A percentile compares a stretch with the other conserved stretches of the same genome.
These are phyloP conservation scores for Penicillium manginii DNA, from an alignment of 495 filamentous ascomycete species.

Conservation along the genomic window DNA sequence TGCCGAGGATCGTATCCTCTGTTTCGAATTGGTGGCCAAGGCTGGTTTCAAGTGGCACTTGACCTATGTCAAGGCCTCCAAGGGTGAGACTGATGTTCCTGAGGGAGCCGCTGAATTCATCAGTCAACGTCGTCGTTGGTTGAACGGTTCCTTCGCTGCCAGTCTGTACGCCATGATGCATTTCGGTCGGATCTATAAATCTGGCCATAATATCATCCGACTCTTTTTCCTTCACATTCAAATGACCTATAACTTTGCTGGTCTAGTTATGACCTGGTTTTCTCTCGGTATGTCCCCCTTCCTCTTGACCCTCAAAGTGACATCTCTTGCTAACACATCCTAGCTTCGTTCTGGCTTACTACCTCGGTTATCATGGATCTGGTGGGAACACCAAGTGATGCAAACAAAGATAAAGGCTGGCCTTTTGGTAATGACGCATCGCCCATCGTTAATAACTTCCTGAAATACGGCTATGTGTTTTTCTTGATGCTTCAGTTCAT, in stretches of 20 bases:
- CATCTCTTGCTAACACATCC: neutral
- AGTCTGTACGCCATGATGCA: conserved; percentile 97
- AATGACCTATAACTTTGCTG: conserved; percentile 87
- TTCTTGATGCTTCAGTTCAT: conserved; percentile 94
- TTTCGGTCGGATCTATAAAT: conserved; percentile 96
- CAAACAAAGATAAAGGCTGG: conserved; percentile 51
- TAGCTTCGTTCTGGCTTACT: conserved; percentile 88
- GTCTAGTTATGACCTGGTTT: conserved; percentile 93
- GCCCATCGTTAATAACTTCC: conserved; percentile 85
- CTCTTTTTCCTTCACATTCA: conserved; percentile 98
- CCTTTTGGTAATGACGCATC: conserved; percentile 87
- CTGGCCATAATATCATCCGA: conserved; percentile 90
- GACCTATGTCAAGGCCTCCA: conserved; percentile 96
- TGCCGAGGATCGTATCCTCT: conserved; percentile 98
- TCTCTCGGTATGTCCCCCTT: conserved; percentile 66
- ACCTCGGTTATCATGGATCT: conserved; percentile 96
- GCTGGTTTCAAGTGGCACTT: conserved; percentile 98
- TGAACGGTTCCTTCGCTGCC: conserved; percentile 97
- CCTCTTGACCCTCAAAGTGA: neutral
- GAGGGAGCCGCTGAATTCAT: conserved; percentile 97
- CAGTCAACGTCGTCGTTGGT: conserved; percentile 92
- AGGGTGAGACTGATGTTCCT: conserved; percentile 97
- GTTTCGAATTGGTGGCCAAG: conserved; percentile 97
- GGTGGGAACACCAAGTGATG: conserved; percentile 68
- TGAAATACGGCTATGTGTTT: conserved; percentile 90